Evolutionary conservation across 2,329 filamentous ascomycete species (phyloP).

Genomic region (Aspergillus carbonarius): DNA sequence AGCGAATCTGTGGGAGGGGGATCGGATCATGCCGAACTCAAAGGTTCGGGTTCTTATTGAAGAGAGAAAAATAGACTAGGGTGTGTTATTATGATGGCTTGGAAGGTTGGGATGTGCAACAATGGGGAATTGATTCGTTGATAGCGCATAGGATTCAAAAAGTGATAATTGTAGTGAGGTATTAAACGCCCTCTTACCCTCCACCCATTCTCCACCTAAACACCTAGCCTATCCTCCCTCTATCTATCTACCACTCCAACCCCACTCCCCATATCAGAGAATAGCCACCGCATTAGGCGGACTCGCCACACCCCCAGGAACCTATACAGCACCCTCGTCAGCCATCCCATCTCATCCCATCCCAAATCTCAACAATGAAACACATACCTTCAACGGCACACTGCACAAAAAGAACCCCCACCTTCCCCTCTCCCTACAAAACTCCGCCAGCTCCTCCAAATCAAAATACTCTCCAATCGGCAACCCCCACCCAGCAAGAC

Average conservation of each 20-base stretch:
- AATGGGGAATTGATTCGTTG: no score
- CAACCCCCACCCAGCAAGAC: conserved; percentile 51
- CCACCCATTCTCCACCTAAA: conserved; percentile 15
- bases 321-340: conserved; percentile 19
- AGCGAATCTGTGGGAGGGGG: conserved; percentile 1
- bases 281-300: conserved; percentile 49
- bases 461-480: conserved; percentile 49
- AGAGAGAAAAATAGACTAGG: no score
- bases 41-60: neutral
- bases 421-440: conserved; percentile 37
- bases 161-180: no score
- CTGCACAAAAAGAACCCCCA: conserved; percentile 53
- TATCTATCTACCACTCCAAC: neutral
- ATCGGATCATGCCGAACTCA: neutral
- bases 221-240: conserved; percentile 8
- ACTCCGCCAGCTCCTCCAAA: conserved; percentile 40
- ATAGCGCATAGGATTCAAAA: no score
- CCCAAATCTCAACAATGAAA: no score
- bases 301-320: conserved; percentile 48
- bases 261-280: conserved; percentile 27
- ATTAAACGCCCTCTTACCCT: no score
- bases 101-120: no score
- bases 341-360: no score
- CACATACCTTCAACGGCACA: conserved; percentile 46
- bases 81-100: no score